Base-by-base conservation (phyloP, 2,329 filamentous ascomycete species). In the Colletotrichum sojae region DNA sequence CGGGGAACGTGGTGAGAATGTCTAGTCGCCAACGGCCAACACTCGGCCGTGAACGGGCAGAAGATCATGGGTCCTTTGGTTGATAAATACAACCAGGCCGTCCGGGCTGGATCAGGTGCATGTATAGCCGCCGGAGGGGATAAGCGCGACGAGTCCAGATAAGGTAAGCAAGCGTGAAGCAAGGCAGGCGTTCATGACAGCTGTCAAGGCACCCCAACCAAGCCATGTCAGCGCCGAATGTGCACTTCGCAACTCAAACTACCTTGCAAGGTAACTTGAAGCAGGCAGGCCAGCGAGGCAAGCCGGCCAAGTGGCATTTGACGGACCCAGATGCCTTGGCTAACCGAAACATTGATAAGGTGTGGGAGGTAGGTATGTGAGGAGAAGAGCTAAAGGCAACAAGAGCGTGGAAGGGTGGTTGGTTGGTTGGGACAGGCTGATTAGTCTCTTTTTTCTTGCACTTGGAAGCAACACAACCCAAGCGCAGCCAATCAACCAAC, bases 141-240 rank as follows among this genome's bases (percentile, higher is more conserved):
- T 66, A 69, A 67, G 62, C 55, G 55, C 62, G 36, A 46, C 22
- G 13, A 9, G 62, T 69, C 67, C 55, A 67, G 55, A 69, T 53
- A 61, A 60, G 62, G 43, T 60, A 51, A 61, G 48, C 31, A 22
- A 40, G 20, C 36, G 40, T 8, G 40, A 54, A 45, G 43, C 22
- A 48, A 56, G 43, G 52, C 43, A 48, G 18, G 27, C 52, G 27
- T 40, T 46, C 48, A 56, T 48, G 52, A 49, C 56, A 39, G 60
- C 60, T 63, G 40, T 36, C 31, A 43, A 20, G 39, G 39, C 56
- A 49, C 40, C 51, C 31, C 25, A 60, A 56, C 15, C 51, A 62
- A 48, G 51, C 40, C 54, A 45, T 59, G 54, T 51, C 59, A 67
- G 46, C 43, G 64, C 22, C 48, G 20, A 51, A 51, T 20, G 48